These are phyloP conservation scores for Boletus sp. DNA, from an alignment of 768 basidiomycete species.

Conservation along the genomic window DNA sequence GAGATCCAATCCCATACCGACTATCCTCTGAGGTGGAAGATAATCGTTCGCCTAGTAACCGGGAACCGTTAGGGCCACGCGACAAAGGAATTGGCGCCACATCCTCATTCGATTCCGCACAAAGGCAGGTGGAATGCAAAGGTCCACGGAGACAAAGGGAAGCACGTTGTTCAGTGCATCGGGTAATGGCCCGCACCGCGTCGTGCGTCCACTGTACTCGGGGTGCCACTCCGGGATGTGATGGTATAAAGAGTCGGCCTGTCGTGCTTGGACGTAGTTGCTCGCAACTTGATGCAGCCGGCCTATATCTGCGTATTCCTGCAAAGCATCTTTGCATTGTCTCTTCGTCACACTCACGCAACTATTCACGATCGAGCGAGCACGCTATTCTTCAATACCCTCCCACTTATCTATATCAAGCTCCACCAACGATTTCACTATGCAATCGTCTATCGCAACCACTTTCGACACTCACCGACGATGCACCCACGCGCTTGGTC, in stretches of 20 bases:
- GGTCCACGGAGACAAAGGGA: constrained; percentile 13
- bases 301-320: neutral
- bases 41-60: neutral
- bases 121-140: constrained; percentile 13
- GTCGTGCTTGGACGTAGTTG: neutral
- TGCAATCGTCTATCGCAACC: neutral
- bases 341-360: neutral
- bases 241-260: constrained; percentile 9
- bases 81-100: constrained; percentile 6
- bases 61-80: neutral
- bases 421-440: neutral
- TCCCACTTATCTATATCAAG: neutral
- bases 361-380: neutral
- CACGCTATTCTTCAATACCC: neutral
- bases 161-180: neutral
- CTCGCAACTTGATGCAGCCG: too few species aligned
- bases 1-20: neutral
- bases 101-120: constrained; percentile 2
- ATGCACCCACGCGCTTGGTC: neutral
- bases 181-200: neutral
- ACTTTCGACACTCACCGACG: neutral
- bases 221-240: constrained; percentile 6
- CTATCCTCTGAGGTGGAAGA: neutral
- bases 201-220: neutral
- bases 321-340: neutral